phyloP scores from a whole-genome alignment of 2,329 filamentous ascomycete genomes.

The Paraconiothyrium brasiliense region DNA sequence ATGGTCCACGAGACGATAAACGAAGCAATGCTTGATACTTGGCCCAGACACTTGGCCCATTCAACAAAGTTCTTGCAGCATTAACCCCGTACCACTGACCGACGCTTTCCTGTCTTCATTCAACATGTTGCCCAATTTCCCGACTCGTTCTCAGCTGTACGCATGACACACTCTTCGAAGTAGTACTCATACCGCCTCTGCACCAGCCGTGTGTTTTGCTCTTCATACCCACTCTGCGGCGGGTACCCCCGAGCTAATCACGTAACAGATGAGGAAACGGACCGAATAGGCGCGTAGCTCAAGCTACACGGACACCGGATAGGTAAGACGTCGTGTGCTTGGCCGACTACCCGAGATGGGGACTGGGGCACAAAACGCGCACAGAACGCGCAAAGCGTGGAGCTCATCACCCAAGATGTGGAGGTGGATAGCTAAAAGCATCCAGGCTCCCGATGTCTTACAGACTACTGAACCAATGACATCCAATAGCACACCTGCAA shows the following conservation, averaged over 20 bases:
- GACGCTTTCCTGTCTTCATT: background rate
- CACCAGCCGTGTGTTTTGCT: background rate
- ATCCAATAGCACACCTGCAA: background rate
- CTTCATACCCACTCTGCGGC: background rate
- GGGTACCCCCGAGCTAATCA: conserved; percentile 3
- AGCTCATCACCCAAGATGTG: conserved; percentile 2
- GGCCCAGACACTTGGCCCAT: no score
- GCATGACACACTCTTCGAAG: background rate
- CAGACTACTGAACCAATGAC: background rate
- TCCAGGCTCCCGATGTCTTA: conserved; percentile 6
- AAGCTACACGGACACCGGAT: background rate
- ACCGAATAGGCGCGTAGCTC: background rate
- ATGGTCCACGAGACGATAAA: background rate
- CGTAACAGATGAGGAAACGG: background rate
- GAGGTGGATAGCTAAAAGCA: background rate
- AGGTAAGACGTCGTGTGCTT: conserved; percentile 4
- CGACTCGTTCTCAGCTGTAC: conserved; percentile 10
- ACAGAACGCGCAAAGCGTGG: conserved; percentile 12
- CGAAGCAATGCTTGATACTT: background rate
- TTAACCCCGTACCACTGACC: background rate
- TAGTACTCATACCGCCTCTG: conserved; percentile 2
- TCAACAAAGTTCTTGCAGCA: background rate
- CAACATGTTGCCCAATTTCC: background rate
- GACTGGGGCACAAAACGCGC: conserved; percentile 5
- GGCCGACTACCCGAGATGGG: background rate